Evolutionary conservation across 495 filamentous ascomycete genomes (phyloP).

Genomic region (Talaromyces adpressus): DNA sequence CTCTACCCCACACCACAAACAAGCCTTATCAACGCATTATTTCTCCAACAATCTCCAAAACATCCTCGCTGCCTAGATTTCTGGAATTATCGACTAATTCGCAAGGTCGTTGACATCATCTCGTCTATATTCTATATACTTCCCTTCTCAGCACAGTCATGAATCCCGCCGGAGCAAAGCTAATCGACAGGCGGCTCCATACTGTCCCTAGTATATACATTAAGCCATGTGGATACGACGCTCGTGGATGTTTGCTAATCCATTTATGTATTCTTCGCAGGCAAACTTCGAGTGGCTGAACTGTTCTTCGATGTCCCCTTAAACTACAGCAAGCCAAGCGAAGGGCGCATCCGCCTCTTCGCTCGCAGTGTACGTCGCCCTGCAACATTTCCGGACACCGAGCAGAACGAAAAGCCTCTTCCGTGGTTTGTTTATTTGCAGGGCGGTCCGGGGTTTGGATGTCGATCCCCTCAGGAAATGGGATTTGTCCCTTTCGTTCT

Average conservation of each 20-base stretch:
- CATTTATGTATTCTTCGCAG: conserved; percentile 26
- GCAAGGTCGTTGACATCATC: background rate
- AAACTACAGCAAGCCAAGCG: conserved; percentile 58
- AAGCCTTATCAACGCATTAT: background rate
- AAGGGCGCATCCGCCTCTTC: conserved; percentile 63
- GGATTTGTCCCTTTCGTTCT: conserved; percentile 61
- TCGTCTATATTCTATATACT: background rate
- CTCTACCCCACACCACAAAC: background rate
- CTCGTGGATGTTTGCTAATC: background rate
- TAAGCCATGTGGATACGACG: background rate
- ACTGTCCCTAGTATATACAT: conserved; percentile 34
- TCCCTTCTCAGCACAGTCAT: background rate
- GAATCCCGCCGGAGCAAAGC: conserved; percentile 30
- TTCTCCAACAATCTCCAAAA: background rate
- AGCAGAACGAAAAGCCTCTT: conserved; percentile 43
- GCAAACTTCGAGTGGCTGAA: conserved; percentile 69
- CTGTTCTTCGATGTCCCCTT: conserved; percentile 80
- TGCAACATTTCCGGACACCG: conserved; percentile 52
- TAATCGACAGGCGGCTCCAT: conserved; percentile 36
- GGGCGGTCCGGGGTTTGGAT: conserved; percentile 75
- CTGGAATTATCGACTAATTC: background rate
- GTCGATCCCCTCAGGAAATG: conserved; percentile 62
- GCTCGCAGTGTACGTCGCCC: conserved; percentile 61
- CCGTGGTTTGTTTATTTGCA: conserved; percentile 63
- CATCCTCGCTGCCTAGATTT: background rate